Conservation (phyloP, 148 eudicot species). For the Polygonum maritimum region DNA sequence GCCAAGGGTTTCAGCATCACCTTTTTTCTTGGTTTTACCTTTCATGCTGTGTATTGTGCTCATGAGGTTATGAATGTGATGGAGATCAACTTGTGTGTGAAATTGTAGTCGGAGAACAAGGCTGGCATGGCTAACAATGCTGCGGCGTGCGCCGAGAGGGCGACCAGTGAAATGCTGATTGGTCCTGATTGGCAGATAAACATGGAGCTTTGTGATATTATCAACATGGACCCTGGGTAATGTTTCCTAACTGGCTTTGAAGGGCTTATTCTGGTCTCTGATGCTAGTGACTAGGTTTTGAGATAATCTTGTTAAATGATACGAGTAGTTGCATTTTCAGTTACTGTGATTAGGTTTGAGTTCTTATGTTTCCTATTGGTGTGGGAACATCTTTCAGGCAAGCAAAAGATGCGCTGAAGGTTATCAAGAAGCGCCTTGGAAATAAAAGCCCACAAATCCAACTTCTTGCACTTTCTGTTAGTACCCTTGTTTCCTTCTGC, state of each 20-base stretch:
- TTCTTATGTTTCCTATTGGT: not conserved
- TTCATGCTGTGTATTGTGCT: not conserved
- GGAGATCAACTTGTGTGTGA: not conserved
- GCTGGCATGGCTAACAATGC: constrained; percentile 57
- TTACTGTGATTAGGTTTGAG: not conserved
- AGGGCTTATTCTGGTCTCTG: not conserved
- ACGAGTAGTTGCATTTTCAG: not conserved
- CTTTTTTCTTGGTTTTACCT: not conserved
- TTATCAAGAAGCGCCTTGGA: constrained; percentile 73
- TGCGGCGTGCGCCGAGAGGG: constrained; percentile 77
- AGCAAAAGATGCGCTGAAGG: constrained; percentile 79
- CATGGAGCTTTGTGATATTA: constrained; percentile 81
- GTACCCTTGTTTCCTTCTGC: constrained; percentile 17
- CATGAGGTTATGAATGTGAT: not conserved
- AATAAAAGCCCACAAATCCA: constrained; percentile 68
- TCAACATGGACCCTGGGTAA: constrained; percentile 85
- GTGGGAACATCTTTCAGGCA: constrained; percentile 44
- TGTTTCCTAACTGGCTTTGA: not conserved
- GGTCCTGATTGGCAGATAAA: constrained; percentile 95
- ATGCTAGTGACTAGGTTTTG: not conserved
- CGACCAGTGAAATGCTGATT: constrained; percentile 73
- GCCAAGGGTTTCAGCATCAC: not conserved
- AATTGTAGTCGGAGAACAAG: not conserved
- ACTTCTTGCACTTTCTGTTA: constrained; percentile 73
- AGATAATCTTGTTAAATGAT: not conserved